A percentile compares a stretch with the other conserved stretches of the same genome.
These are phyloP conservation scores for Taiozyma sp. DNA, from an alignment of 1,139 yeast genomes.

Conservation along the genomic window DNA sequence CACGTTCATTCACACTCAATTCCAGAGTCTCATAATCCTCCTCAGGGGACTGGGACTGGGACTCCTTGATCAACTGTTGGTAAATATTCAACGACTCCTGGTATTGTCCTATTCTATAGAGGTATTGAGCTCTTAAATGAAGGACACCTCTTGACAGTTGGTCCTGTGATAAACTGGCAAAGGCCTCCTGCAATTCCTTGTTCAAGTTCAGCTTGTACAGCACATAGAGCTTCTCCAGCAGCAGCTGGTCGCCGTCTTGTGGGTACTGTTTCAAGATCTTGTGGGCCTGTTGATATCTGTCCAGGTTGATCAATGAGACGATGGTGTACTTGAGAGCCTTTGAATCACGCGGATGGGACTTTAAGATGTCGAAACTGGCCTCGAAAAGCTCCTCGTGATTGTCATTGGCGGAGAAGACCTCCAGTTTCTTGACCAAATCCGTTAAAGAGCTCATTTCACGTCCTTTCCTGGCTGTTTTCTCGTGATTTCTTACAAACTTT, in stretches of 20 bases:
- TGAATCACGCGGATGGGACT: slow-evolving; percentile 40
- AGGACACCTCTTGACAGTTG: slow-evolving; percentile 45
- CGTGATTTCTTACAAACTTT: too few relatives aligned
- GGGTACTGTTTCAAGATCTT: slow-evolving; percentile 40
- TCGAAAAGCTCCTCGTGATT: slow-evolving; percentile 44
- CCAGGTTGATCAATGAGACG: slow-evolving; percentile 70
- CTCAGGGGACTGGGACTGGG: slow-evolving; percentile 3
- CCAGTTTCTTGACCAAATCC: slow-evolving; percentile 41
- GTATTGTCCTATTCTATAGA: slow-evolving; percentile 62
- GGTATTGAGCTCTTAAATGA: slow-evolving; percentile 82
- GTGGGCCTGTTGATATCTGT: slow-evolving; percentile 56
- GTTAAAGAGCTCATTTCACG: slow-evolving; percentile 26
- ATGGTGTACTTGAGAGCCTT: slow-evolving; percentile 57
- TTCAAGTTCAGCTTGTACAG: slow-evolving; percentile 60
- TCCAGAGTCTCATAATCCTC: slow-evolving; percentile 43
- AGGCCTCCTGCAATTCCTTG: slow-evolving; percentile 37
- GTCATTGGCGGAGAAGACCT: slow-evolving; percentile 40
- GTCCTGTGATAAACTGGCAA: slow-evolving; percentile 28
- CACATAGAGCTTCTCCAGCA: slow-evolving; percentile 63
- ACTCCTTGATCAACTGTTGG: slow-evolving; percentile 36
- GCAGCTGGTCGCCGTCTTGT: slow-evolving; percentile 32
- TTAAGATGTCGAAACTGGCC: slow-evolving; percentile 38
- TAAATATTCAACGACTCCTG: slow-evolving; percentile 53
- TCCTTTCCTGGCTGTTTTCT: neutral
- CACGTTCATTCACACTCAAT: slow-evolving; percentile 63